Base-by-base conservation (phyloP, 768 basidiomycete genomes). In the Leucocoprinus sp. region DNA sequence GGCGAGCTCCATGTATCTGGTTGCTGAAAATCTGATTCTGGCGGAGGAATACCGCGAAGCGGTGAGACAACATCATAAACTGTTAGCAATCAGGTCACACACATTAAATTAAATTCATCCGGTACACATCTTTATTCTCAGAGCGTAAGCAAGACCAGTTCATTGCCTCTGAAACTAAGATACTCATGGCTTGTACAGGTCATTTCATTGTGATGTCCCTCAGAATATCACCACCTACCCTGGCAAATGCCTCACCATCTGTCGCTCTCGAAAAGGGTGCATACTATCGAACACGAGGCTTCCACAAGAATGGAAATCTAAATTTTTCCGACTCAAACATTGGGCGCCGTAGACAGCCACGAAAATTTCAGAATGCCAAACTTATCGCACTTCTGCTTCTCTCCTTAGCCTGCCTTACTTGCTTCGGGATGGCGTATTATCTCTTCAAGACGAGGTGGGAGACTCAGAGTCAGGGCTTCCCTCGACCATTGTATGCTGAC, bases 371-470 rank as follows among this genome's bases (percentile, higher is more conserved):
- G 18, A 60, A 52, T 52, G 55, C 57, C 23, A 63, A 57, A 24
- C 57, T 67, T 23, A 61, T 65, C 46, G 54, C 75, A 52, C 65
- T 73, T 14, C 55, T 82, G 14, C 46, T 78, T 33, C 68, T 83
- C 37, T 60, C 66, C 36, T 60, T 73, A 22, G 70, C 69, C 6
- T 71, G 70, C 50, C 44, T 81, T 34, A 56, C 66, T 28, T 81
- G 72, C 54, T 83, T 85, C 53, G 70, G 64, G 31, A 60, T 67
- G 2, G 81, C 82, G 1, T 83, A 82, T 50, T 81, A 81, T 65
- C 66, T 84, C 34, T 78, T 75, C 55, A 67, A 69, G 39, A 75
- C 74, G 57, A 82, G 79, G 79, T 82, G 74, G 66, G 70, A 59
- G 46, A 50, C 55, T 54, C 58, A 27, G 42, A 47, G 50, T 42